Evolutionary conservation across 768 basidiomycete species (phyloP).

Genomic region (Hypholoma fasciculare): DNA sequence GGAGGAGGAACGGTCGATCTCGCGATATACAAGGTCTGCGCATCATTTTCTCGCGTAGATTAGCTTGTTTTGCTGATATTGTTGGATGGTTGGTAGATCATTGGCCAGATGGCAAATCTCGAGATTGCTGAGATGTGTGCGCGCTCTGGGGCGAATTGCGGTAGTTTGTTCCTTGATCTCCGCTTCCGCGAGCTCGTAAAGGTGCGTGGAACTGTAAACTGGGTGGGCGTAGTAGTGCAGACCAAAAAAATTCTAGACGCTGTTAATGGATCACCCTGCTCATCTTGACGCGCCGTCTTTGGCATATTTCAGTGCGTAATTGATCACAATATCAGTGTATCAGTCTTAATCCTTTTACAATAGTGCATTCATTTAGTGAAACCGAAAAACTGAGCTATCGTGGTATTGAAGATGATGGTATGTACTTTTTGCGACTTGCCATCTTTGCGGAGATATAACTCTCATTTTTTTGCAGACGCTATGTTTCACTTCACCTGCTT

Average conservation of each 20-base stretch:
- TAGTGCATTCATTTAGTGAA: slow-evolving; percentile 84
- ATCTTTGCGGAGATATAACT: too few species aligned
- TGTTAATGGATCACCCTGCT: slow-evolving; percentile 80
- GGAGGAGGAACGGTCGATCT: slow-evolving; percentile 76
- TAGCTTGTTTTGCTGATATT: neutral
- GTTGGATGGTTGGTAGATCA: slow-evolving; percentile 43
- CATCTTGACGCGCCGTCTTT: slow-evolving; percentile 82
- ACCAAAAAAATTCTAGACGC: slow-evolving; percentile 27
- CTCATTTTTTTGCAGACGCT: slow-evolving; percentile 46
- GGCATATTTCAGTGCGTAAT: slow-evolving; percentile 70
- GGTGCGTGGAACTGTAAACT: slow-evolving; percentile 27
- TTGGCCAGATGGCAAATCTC: slow-evolving; percentile 76
- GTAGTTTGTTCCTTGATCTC: slow-evolving; percentile 84
- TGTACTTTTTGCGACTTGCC: slow-evolving; percentile 14
- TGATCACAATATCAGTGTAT: slow-evolving; percentile 2
- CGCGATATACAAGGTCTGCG: slow-evolving; percentile 59
- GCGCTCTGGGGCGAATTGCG: slow-evolving; percentile 84
- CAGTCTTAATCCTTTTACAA: slow-evolving; percentile 4
- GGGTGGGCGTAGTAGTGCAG: too few species aligned
- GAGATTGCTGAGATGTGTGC: slow-evolving; percentile 93
- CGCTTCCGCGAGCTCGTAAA: slow-evolving; percentile 82
- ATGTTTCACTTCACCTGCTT: slow-evolving; percentile 92
- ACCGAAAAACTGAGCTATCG: slow-evolving; percentile 81
- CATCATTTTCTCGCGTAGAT: neutral
- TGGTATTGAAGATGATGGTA: slow-evolving; percentile 77